phyloP scores from a whole-genome alignment of 2,329 filamentous ascomycete species.

The Epichloe glyceriae region DNA sequence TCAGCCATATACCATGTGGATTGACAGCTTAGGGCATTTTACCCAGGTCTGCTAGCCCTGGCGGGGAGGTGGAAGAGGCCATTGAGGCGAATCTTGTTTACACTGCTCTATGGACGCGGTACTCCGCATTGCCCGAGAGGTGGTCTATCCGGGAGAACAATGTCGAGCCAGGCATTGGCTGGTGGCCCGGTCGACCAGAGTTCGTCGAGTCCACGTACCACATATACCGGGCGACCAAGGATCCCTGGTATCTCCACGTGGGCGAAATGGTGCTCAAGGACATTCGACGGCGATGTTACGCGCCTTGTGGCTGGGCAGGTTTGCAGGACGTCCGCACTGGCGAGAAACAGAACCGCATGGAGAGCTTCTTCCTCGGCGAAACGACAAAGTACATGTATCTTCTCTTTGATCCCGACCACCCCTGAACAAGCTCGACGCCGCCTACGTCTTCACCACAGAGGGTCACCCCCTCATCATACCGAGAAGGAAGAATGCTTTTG shows the following conservation, averaged over 20 bases:
- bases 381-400: conserved; percentile 93
- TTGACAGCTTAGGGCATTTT: conserved; percentile 92
- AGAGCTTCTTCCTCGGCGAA: conserved; percentile 96
- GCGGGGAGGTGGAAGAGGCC: conserved; percentile 87
- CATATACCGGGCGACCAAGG: conserved; percentile 82
- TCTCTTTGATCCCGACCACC: conserved; percentile 75
- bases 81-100: conserved; percentile 82
- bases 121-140: conserved; percentile 83
- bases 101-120: conserved; percentile 87
- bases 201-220: conserved; percentile 97
- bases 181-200: conserved; percentile 93
- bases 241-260: conserved; percentile 92
- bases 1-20: conserved; percentile 81
- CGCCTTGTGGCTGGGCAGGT: conserved; percentile 85
- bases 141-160: conserved; percentile 80
- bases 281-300: conserved; percentile 79
- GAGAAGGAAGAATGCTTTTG: conserved; percentile 10
- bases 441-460: conserved; percentile 91
- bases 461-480: conserved; percentile 87
- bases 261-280: conserved; percentile 92
- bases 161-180: conserved; percentile 75
- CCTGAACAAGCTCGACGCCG: conserved; percentile 76
- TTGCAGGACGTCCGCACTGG: conserved; percentile 71
- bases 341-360: conserved; percentile 88
- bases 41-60: conserved; percentile 74